phyloP scores from a whole-genome alignment of 2,329 filamentous ascomycete species.

The Fusarium sp. region DNA sequence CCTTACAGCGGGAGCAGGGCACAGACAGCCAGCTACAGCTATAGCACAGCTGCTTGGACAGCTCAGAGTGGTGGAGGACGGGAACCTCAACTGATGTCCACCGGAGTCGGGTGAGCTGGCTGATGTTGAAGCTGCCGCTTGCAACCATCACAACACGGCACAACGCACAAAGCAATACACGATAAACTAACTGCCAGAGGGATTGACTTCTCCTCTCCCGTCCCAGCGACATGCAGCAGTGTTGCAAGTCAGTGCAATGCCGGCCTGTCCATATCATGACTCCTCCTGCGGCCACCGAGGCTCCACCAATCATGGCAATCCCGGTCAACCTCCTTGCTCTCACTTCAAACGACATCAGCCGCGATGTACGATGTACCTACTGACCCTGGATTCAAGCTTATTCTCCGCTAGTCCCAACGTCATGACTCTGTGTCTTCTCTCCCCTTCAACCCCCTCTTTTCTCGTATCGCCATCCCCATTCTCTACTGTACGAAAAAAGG shows the following conservation, averaged over 20 bases:
- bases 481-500: too few species aligned
- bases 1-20: conserved; percentile 36
- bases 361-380: neutral
- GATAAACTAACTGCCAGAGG: neutral
- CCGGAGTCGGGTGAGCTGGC: neutral
- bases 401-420: conserved; percentile 25
- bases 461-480: conserved; percentile 2
- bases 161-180: conserved; percentile 1
- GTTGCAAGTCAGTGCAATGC: conserved; percentile 9
- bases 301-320: conserved; percentile 28
- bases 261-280: conserved; percentile 32
- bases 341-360: conserved; percentile 20
- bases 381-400: conserved; percentile 32
- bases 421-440: conserved; percentile 28
- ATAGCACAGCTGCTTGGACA: neutral
- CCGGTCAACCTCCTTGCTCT: conserved; percentile 24
- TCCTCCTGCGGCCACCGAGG: conserved; percentile 20
- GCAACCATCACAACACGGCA: neutral
- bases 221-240: conserved; percentile 9
- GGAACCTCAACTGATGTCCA: neutral
- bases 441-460: conserved; percentile 1
- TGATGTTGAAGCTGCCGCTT: neutral
- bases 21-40: conserved; percentile 18
- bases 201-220: neutral
- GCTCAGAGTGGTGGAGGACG: conserved; percentile 11